These are phyloP conservation scores for Ascochyta lentis DNA, from an alignment of 2,329 filamentous ascomycete species.

Conservation along the genomic window DNA sequence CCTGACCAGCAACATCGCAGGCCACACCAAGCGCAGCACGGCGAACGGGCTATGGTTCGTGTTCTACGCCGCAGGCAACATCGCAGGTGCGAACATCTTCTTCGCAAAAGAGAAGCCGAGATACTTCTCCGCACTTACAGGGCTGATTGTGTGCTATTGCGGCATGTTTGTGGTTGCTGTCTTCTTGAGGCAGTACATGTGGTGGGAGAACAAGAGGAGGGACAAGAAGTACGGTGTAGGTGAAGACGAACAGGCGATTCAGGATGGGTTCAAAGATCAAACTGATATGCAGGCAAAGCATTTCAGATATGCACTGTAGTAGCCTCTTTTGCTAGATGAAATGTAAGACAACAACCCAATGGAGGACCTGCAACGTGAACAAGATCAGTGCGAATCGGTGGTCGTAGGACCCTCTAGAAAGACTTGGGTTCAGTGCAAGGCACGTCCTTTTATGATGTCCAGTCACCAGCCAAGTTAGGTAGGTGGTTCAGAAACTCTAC, in stretches of 20 bases:
- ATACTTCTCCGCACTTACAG: conserved; percentile 55
- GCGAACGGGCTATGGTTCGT: conserved; percentile 60
- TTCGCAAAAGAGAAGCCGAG: conserved; percentile 53
- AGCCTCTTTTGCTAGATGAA: neutral
- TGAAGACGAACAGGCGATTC: conserved; percentile 39
- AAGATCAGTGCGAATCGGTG: no score
- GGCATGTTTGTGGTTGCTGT: conserved; percentile 48
- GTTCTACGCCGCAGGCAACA: conserved; percentile 58
- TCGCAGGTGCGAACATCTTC: conserved; percentile 58
- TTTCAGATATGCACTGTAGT: conserved; percentile 45
- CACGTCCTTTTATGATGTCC: no score
- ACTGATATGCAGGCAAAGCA: conserved; percentile 44
- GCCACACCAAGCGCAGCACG: conserved; percentile 60
- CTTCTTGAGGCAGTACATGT: conserved; percentile 39
- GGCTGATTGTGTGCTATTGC: conserved; percentile 53
- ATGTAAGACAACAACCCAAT: no score
- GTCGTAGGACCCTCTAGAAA: no score
- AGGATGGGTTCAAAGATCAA: conserved; percentile 45
- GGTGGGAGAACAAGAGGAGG: conserved; percentile 42
- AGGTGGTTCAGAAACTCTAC: no score
- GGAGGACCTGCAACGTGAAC: no score
- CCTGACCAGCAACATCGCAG: conserved; percentile 52
- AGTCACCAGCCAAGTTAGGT: no score
- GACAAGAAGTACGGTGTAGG: conserved; percentile 37
- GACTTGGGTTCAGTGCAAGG: no score